phyloP scores from a whole-genome alignment of 768 basidiomycete species.

The Naganishia vaughanmartiniae region DNA sequence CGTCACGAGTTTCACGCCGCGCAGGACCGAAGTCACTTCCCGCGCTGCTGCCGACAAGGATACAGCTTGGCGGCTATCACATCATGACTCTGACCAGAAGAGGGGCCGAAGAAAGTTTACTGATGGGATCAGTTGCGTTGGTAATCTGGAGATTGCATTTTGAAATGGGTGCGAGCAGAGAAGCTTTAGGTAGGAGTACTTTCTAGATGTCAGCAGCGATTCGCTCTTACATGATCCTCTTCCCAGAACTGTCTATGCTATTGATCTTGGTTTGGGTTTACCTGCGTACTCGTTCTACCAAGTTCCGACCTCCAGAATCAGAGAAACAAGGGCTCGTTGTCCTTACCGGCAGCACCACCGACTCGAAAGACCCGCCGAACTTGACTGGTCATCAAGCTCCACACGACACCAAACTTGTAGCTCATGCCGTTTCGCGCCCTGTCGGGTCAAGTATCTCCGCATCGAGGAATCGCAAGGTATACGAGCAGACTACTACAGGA shows the following conservation, averaged over 20 bases:
- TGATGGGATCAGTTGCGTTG: constrained; percentile 36
- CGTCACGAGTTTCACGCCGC: not conserved
- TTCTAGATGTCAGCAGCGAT: not conserved
- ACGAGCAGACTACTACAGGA: constrained; percentile 14
- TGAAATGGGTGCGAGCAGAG: constrained; percentile 39
- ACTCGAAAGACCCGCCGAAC: not conserved
- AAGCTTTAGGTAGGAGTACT: constrained; percentile 39
- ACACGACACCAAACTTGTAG: not conserved
- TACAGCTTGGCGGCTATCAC: not conserved
- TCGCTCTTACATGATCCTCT: not conserved
- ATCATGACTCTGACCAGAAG: constrained; percentile 36
- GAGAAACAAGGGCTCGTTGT: not conserved
- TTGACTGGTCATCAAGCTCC: not conserved
- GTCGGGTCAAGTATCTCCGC: not conserved
- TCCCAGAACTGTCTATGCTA: constrained; percentile 15
- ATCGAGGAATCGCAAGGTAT: not conserved
- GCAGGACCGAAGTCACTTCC: constrained; percentile 2
- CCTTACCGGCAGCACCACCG: not conserved
- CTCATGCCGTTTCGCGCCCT: not conserved
- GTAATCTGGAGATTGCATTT: constrained; percentile 35
- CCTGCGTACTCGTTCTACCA: constrained; percentile 4
- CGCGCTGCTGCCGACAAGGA: not conserved
- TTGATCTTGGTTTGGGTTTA: not conserved
- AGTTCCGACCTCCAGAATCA: not conserved
- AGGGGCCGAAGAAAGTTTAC: constrained; percentile 40